Evolutionary conservation across 768 basidiomycete species (phyloP).

Genomic region (Floccularia luteovirens): DNA sequence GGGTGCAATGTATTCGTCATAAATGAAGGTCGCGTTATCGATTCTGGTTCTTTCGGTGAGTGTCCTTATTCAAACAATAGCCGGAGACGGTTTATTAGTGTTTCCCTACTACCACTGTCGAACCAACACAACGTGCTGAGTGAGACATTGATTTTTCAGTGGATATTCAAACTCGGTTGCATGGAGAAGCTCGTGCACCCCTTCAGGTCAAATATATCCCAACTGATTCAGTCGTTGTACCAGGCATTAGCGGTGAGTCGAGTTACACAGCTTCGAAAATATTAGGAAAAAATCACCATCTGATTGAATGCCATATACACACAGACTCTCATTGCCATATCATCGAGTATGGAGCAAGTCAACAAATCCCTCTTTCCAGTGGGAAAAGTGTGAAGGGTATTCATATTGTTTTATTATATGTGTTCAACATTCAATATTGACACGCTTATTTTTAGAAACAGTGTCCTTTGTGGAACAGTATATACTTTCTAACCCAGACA

Average conservation of each 20-base stretch:
- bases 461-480: conserved; percentile 38
- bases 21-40: conserved; percentile 37
- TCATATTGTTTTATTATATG: background rate
- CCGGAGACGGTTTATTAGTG: background rate
- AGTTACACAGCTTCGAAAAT: background rate
- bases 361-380: conserved; percentile 42
- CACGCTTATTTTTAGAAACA: conserved; percentile 28
- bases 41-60: conserved; percentile 51
- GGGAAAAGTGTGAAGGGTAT: conserved; percentile 38
- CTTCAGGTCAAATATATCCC: conserved; percentile 24
- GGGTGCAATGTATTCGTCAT: conserved; percentile 62
- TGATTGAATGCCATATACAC: background rate
- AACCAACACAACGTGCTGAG: background rate
- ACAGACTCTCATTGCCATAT: conserved; percentile 59
- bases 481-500: conserved; percentile 34
- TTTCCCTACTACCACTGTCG: background rate
- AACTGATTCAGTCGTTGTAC: conserved; percentile 43
- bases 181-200: background rate
- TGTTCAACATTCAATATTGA: background rate
- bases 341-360: conserved; percentile 55
- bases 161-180: conserved; percentile 3
- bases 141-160: background rate
- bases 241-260: conserved; percentile 47
- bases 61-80: conserved; percentile 3
- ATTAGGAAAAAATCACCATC: background rate